Evolutionary conservation across 2,329 filamentous ascomycete genomes (phyloP), one percentile per base, ranked within the genome.

Genomic region (Apiospora phragmitis): DNA sequence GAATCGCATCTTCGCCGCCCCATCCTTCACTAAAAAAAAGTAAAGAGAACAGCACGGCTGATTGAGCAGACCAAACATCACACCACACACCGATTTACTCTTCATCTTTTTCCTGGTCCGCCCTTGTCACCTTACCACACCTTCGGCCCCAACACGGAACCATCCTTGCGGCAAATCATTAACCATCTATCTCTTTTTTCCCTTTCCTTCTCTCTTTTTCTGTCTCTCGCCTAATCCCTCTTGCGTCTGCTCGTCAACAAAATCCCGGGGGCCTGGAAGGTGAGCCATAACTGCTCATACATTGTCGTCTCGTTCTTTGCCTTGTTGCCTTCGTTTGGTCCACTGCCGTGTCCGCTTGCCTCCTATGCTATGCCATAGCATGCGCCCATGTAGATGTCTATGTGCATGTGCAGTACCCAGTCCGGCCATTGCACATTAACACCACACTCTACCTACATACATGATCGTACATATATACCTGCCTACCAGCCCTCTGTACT

Each of bases 231-330:
- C 35, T 38, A 12, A 26, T 29, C 65, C 26, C 41, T n/a, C 41
- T 43, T 26, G 26, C n/a, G 42, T 47, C 65, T 32, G 42, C n/a
- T 67, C 38, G 65, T 35, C 42, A 47, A 26, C 12, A 7, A 38
- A 32, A 35, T 4, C 42, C 42, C 65, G 26, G 42, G 42, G 65
- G 65, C 35, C 42, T 67, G 42, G 65, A 67, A 67, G 65, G 65
- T 67, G 65, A 67, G 65, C 65, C 65, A 47, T 47, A 47, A 45
- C 65, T 47, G 65, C 55, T 62, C 55, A 62, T 62, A 62, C 55
- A 32, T 62, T 62, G 55, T 62, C 55, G 55, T 62, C 55, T 62
- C 32, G 32, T 62, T 62, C 55, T 35, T 62, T 62, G 55, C 55
- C 55, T 62, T 62, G 55, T 38, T 62, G 55, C 55, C 55, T 62